Evolutionary conservation across 768 basidiomycete genomes (phyloP).

Genomic region (Lentinula boryana): DNA sequence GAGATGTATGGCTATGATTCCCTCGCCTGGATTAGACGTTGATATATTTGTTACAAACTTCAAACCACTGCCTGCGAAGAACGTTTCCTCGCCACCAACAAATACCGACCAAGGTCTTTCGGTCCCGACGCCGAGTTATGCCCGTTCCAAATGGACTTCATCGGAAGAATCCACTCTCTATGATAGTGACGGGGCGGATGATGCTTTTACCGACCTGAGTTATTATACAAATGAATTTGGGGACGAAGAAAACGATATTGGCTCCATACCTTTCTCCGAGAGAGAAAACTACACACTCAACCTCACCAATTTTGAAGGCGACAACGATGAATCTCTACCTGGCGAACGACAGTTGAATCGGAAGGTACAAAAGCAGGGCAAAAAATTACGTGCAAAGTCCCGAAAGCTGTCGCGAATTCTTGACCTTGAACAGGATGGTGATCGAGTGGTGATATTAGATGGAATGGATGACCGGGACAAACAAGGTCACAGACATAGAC

Average conservation of each 20-base stretch:
- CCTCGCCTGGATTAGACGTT: constrained; percentile 44
- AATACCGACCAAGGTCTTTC: neutral
- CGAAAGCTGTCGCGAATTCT: constrained; percentile 16
- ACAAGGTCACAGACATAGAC: neutral
- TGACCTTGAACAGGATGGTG: neutral
- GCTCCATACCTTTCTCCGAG: constrained; percentile 24
- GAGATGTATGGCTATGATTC: constrained; percentile 53
- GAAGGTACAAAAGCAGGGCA: constrained; percentile 55
- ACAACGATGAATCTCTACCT: constrained; percentile 51
- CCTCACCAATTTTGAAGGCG: constrained; percentile 75
- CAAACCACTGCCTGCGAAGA: constrained; percentile 14
- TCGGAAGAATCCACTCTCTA: neutral
- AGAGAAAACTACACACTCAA: constrained; percentile 53
- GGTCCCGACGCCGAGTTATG: neutral
- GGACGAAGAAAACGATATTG: constrained; percentile 20
- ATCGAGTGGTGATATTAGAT: neutral
- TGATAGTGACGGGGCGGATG: constrained; percentile 8
- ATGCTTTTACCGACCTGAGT: constrained; percentile 26
- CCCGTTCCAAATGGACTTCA: neutral
- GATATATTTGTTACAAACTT: constrained; percentile 73
- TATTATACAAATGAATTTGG: constrained; percentile 32
- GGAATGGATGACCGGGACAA: neutral
- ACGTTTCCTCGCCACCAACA: neutral
- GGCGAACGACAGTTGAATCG: constrained; percentile 51
- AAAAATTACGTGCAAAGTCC: constrained; percentile 44